Percentiles rank a stretch among this genome's conserved stretches.
Conservation (phyloP, 352 stramenopile genomes). For the Halophytophthora batemanensis region DNA sequence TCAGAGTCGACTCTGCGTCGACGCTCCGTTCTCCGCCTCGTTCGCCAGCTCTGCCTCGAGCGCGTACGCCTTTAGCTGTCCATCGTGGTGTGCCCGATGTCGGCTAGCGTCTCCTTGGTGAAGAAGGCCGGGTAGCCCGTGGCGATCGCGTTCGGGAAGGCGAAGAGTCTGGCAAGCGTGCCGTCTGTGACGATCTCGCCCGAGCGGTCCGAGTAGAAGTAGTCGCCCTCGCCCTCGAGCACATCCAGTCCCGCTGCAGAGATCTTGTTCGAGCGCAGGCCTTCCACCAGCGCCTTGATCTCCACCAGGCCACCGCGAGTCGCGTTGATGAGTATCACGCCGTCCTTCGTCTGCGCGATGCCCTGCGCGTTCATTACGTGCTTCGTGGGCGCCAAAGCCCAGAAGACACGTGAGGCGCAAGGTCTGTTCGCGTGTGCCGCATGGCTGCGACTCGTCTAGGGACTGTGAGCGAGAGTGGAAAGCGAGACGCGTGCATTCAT, state of each 20-base stretch:
- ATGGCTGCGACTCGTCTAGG: conserved; percentile 68
- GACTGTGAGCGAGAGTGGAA: too few species aligned
- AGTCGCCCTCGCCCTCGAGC: conserved; percentile 59
- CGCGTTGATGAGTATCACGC: conserved; percentile 87
- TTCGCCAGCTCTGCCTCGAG: conserved; percentile 31
- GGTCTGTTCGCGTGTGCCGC: too few species aligned
- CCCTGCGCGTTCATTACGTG: conserved; percentile 76
- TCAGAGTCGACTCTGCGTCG: too few species aligned
- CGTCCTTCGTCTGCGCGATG: conserved; percentile 75
- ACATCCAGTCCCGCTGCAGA: conserved; percentile 73
- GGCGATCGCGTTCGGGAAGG: conserved; percentile 66
- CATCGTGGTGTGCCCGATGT: conserved; percentile 58
- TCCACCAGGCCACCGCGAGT: conserved; percentile 77
- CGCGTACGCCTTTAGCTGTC: conserved; percentile 46
- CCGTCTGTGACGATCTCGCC: conserved; percentile 49
- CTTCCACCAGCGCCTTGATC: conserved; percentile 63
- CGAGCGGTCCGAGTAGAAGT: conserved; percentile 63
- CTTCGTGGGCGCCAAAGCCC: conserved; percentile 55
- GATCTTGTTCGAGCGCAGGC: conserved; percentile 72
- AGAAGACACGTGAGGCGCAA: too few species aligned
- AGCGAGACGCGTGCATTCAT: too few species aligned
- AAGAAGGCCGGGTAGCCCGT: conserved; percentile 70
- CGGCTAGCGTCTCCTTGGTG: conserved; percentile 55
- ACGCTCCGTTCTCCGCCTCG: conserved; percentile 42
- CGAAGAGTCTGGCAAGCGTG: conserved; percentile 47